Evolutionary conservation across 371 early-diverging fungal species (phyloP), one percentile per base, ranked within the genome.

Genomic region (Chytridium lagenaria): DNA sequence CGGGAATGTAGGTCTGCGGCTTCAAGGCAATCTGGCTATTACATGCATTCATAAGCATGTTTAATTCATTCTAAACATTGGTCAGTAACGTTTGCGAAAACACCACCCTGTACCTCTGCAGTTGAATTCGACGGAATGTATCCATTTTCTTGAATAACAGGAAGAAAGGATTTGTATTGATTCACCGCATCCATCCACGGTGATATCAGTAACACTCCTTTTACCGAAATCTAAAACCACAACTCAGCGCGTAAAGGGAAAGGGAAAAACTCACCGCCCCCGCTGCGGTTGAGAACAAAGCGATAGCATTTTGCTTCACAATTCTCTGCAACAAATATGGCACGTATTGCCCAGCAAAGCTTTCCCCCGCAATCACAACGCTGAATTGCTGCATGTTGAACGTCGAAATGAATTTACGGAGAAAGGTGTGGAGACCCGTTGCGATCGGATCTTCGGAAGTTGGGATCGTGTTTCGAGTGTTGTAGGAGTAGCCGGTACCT

Each of bases 331-430:
- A 5, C 33, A 61, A 23, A 34, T 36, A 61, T 23, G 63, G 63
- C 3, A 61, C 15, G 63, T 61, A 61, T 34, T 61, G 63, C 23
- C 63, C 63, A 31, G 63, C 63, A 34, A 61, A 61, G 34, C 33
- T 31, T 23, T 61, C 63, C 7, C 63, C 63, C 10, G 63, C 63
- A 2, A 61, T 7, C 63, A 61, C 63, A 10, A 61, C 63, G 36
- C 33, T 31, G 36, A 61, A 31, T 3, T 61, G 3, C 33, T 12
- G 10, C 33, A 36, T 26, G 7, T 61, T 7, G 23, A 61, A 61
- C 26, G 28, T 16, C 36, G 26, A 30, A 15, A 61, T 36, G 34
- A 61, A 61, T 3, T 34, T 61, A 12, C 33, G 10, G 5, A 61
- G 34, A 23, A 61, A 61, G 22, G 10, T 2, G 19, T 38, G 16